These are phyloP conservation scores for Croton laevigatus DNA, from an alignment of 441 rosid genomes.

Conservation along the genomic window DNA sequence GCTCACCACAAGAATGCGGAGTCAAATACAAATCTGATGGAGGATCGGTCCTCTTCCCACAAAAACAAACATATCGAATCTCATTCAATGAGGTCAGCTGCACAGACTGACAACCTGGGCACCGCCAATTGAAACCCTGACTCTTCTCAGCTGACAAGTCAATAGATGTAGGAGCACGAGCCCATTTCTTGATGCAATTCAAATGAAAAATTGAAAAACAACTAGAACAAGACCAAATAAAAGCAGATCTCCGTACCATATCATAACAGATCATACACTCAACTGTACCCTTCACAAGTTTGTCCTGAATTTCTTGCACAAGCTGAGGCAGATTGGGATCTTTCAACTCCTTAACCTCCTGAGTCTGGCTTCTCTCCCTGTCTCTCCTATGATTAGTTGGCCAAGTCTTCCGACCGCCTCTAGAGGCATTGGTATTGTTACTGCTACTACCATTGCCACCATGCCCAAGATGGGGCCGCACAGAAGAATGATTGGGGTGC, in stretches of 20 bases:
- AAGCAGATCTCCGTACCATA: conserved; percentile 76
- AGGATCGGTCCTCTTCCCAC: conserved; percentile 85
- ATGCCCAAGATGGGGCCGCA: conserved; percentile 32
- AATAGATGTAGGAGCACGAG: conserved; percentile 85
- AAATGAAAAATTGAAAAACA: conserved; percentile 93
- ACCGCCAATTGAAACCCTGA: conserved; percentile 95
- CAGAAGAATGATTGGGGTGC: conserved; percentile 13
- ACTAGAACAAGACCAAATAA: conserved; percentile 97
- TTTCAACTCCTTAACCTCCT: conserved; percentile 27
- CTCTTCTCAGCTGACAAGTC: conserved; percentile 78
- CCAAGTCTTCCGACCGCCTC: conserved; percentile 28
- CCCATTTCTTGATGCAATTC: conserved; percentile 96
- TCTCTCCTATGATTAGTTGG: conserved; percentile 42
- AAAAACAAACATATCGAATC: conserved; percentile 80
- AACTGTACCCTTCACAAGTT: conserved; percentile 62
- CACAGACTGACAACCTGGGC: conserved; percentile 96
- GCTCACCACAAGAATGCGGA: conserved; percentile 98
- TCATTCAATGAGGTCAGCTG: conserved; percentile 76
- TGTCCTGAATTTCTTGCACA: conserved; percentile 91
- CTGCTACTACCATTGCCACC: conserved; percentile 29
- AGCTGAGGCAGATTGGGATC: conserved; percentile 85
- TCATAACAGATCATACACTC: conserved; percentile 99
- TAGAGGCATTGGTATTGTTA: conserved; percentile 20
- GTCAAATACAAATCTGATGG: conserved; percentile 93
- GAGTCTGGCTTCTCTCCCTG: conserved; percentile 35